A percentile compares a stretch with the other conserved stretches of the same genome.
phyloP scores from a whole-genome alignment of 169 alveolate genomes.

The Plasmodium knowlesi region DNA sequence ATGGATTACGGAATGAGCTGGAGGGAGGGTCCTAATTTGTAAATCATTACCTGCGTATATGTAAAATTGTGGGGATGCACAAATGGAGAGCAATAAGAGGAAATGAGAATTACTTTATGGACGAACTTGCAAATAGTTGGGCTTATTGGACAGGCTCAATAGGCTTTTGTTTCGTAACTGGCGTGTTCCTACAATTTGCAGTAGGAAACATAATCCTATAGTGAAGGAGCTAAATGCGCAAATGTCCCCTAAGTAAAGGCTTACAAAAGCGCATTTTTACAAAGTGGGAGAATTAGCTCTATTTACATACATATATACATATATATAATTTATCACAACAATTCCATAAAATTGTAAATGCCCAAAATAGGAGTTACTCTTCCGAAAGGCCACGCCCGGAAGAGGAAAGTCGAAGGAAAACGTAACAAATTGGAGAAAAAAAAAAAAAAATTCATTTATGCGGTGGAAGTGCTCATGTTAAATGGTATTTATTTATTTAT shows the following conservation, averaged over 20 bases:
- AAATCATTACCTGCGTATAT: not conserved
- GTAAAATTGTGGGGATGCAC: not conserved
- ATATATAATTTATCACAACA: not conserved
- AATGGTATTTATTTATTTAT: not conserved
- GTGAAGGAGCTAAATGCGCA: not conserved
- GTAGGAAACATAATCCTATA: not conserved
- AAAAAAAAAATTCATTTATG: not conserved
- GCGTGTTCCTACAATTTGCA: not conserved
- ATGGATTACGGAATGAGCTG: not conserved
- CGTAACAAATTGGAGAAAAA: not conserved
- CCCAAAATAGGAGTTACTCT: not conserved
- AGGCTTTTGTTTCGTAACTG: not conserved
- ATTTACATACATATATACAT: no score
- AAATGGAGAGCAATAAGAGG: not conserved
- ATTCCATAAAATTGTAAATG: not conserved
- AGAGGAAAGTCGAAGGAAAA: not conserved
- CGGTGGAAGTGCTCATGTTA: not conserved
- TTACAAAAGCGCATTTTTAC: not conserved
- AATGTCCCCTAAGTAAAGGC: not conserved
- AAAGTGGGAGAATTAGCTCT: not conserved
- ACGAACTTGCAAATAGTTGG: not conserved
- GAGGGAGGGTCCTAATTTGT: not conserved
- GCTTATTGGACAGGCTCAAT: not conserved
- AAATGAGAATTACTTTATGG: not conserved
- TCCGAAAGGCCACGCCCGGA: not conserved